Evolutionary conservation across 169 alveolate species (phyloP).

Genomic region (Theileria equi): DNA sequence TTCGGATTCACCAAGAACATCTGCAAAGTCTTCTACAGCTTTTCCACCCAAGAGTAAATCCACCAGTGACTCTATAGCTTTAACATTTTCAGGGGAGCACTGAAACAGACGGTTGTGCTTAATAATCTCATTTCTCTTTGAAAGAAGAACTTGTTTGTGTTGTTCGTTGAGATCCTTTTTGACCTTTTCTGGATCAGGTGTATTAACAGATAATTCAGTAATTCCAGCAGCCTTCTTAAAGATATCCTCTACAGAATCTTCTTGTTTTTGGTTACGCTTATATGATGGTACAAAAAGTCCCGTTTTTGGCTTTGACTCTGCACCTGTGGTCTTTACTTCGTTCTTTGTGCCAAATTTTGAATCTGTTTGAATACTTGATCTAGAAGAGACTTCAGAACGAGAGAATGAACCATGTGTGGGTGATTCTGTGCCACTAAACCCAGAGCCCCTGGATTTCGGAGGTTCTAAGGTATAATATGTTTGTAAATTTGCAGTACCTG

Average conservation of each 20-base stretch:
- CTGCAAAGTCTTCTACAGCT: neutral
- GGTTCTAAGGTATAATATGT: neutral
- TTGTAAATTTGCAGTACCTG: neutral
- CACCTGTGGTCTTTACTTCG: neutral
- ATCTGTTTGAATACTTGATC: neutral
- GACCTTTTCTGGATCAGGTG: slow-evolving; percentile 30
- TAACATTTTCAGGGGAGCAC: slow-evolving; percentile 22
- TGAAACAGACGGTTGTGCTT: slow-evolving; percentile 51
- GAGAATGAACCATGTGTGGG: no score
- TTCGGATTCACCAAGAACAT: slow-evolving; percentile 27
- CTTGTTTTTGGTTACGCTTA: slow-evolving; percentile 26
- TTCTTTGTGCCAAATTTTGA: neutral
- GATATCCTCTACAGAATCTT: slow-evolving; percentile 38
- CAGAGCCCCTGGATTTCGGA: no score
- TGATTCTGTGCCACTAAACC: no score
- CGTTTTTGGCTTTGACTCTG: neutral
- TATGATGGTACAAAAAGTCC: slow-evolving; percentile 57
- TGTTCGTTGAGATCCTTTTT: slow-evolving; percentile 10
- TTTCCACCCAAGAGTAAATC: slow-evolving; percentile 12
- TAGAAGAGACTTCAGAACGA: neutral
- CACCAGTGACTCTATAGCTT: slow-evolving; percentile 28
- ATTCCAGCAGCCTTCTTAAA: slow-evolving; percentile 57
- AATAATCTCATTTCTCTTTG: slow-evolving; percentile 33
- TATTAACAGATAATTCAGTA: slow-evolving; percentile 13
- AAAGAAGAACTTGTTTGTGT: slow-evolving; percentile 3